Percentiles rank a stretch among this genome's conserved stretches.
Evolutionary conservation across 2,329 filamentous ascomycete genomes (phyloP).

Genomic region (Phaeoacremonium minimum): DNA sequence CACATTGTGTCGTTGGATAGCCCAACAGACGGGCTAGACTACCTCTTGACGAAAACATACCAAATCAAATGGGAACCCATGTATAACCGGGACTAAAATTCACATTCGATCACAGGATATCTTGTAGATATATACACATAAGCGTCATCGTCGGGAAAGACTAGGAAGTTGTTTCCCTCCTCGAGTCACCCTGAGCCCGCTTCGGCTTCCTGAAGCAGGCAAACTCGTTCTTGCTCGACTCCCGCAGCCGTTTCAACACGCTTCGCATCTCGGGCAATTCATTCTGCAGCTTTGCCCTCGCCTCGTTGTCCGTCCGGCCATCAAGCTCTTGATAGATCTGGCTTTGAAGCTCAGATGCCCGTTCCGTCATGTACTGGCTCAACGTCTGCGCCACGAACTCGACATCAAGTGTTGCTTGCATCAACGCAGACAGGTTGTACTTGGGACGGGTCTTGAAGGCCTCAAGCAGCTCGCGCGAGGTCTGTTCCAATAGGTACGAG

Average conservation of each 20-base stretch:
- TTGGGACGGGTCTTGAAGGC: constrained; percentile 65
- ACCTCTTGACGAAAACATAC: too few relatives aligned
- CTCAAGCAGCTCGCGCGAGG: constrained; percentile 73
- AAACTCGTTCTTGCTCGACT: constrained; percentile 81
- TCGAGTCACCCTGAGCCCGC: constrained; percentile 31
- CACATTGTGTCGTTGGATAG: too few relatives aligned
- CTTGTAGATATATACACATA: too few relatives aligned
- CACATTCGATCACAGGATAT: too few relatives aligned
- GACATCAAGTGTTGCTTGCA: constrained; percentile 96
- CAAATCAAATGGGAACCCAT: too few relatives aligned
- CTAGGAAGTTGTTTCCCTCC: too few relatives aligned
- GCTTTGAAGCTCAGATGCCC: constrained; percentile 75
- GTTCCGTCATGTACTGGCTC: constrained; percentile 81
- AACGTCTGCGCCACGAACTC: constrained; percentile 96
- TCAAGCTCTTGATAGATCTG: constrained; percentile 92
- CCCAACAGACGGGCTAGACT: too few relatives aligned
- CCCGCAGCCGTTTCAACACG: constrained; percentile 77
- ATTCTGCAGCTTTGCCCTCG: constrained; percentile 72
- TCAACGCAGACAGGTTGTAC: constrained; percentile 77
- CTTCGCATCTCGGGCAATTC: constrained; percentile 88
- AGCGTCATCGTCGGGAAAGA: too few relatives aligned
- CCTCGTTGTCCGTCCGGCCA: constrained; percentile 81
- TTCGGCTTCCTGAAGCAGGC: constrained; percentile 72
- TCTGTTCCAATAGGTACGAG: constrained; percentile 79
- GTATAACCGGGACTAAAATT: too few relatives aligned